phyloP scores from a whole-genome alignment of 2,329 filamentous ascomycete genomes.

The Penicillium crustosum region DNA sequence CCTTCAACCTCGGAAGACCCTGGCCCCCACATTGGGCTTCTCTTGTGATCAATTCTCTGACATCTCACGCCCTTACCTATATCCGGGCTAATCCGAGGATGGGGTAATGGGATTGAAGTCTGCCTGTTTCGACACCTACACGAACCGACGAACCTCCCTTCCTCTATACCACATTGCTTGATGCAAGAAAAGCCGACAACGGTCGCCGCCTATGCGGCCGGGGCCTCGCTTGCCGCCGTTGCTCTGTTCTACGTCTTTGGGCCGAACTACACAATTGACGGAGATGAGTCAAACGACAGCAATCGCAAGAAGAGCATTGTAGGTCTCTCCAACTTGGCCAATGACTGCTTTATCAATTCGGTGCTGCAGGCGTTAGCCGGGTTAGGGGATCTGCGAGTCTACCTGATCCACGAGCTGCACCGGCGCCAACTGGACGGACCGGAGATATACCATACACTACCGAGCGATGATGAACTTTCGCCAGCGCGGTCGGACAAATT shows the following conservation, averaged over 20 bases:
- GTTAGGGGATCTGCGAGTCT: conserved; percentile 81
- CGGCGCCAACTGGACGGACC: conserved; percentile 75
- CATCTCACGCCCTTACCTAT: neutral
- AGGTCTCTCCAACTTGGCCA: conserved; percentile 84
- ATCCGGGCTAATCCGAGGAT: conserved; percentile 15
- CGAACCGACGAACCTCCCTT: conserved; percentile 7
- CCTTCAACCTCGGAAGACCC: neutral
- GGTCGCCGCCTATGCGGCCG: conserved; percentile 89
- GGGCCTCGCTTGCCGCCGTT: conserved; percentile 89
- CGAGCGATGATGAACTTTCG: conserved; percentile 42
- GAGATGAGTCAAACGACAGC: conserved; percentile 62
- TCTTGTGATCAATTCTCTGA: neutral
- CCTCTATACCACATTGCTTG: conserved; percentile 18
- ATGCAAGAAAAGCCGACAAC: conserved; percentile 84
- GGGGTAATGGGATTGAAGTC: conserved; percentile 18
- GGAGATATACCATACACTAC: conserved; percentile 69
- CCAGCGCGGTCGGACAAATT: conserved; percentile 50
- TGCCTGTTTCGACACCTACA: conserved; percentile 16
- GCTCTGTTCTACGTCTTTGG: conserved; percentile 96
- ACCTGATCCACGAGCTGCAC: conserved; percentile 89
- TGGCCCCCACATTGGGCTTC: neutral
- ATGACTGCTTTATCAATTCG: conserved; percentile 97
- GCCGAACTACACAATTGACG: conserved; percentile 94
- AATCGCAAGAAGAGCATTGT: conserved; percentile 82
- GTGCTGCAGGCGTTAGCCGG: conserved; percentile 91